phyloP scores from a whole-genome alignment of 2,329 filamentous ascomycete genomes.

The Verticillium albo-atrum region DNA sequence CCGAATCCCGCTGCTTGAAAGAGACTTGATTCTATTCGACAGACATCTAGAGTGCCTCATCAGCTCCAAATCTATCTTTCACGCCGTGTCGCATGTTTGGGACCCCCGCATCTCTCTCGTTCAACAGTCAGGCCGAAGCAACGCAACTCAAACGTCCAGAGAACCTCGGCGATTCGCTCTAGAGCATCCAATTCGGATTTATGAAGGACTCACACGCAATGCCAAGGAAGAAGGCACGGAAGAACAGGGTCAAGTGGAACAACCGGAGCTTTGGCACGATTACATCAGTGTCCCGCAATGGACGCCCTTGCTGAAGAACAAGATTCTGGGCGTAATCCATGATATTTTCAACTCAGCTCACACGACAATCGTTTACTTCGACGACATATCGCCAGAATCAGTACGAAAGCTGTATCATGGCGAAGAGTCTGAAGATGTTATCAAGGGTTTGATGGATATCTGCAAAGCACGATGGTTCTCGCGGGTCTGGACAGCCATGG shows the following conservation, averaged over 20 bases:
- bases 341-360: background rate
- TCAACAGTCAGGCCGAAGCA: background rate
- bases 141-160: background rate
- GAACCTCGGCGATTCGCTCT: background rate
- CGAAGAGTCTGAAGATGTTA: background rate
- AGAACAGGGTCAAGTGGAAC: background rate
- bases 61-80: background rate
- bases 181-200: no score
- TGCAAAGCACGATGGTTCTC: conserved; percentile 1
- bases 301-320: background rate
- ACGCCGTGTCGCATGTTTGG: background rate
- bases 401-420: background rate
- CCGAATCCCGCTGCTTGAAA: background rate
- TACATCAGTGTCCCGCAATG: conserved; percentile 2
- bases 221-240: background rate
- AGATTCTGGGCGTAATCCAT: background rate
- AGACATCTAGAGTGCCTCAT: background rate
- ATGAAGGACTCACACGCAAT: no score
- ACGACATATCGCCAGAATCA: background rate
- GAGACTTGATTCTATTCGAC: background rate
- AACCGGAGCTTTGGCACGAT: conserved; percentile 1
- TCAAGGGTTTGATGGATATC: background rate
- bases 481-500: conserved; percentile 5
- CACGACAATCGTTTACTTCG: background rate
- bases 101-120: background rate